Conservation (phyloP, 352 stramenopile genomes). For the Globisporangium cystogenes region DNA sequence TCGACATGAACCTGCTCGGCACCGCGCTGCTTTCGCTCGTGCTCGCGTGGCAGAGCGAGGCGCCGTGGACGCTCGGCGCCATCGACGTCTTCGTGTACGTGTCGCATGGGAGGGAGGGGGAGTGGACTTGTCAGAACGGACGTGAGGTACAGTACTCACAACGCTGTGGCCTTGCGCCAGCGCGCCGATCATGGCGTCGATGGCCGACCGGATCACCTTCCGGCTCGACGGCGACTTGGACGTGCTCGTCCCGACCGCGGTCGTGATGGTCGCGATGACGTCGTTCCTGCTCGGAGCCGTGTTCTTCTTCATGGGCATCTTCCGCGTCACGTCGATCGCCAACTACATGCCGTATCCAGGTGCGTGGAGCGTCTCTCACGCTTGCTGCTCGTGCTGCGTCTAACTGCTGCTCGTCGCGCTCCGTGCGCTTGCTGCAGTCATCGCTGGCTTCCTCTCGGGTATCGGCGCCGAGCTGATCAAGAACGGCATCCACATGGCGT, state of each 20-base stretch:
- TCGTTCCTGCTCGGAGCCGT: slow-evolving; percentile 56
- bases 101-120: background rate
- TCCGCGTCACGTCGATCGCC: slow-evolving; percentile 67
- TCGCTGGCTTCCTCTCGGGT: slow-evolving; percentile 74
- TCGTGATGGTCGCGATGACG: slow-evolving; percentile 68
- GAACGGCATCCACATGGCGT: slow-evolving; percentile 78
- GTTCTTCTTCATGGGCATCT: slow-evolving; percentile 65
- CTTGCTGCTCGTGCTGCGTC: no score
- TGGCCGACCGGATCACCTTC: slow-evolving; percentile 61
- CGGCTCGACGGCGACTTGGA: slow-evolving; percentile 56
- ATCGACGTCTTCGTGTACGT: slow-evolving; percentile 80
- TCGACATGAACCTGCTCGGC: slow-evolving; percentile 81
- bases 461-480: slow-evolving; percentile 75
- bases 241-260: slow-evolving; percentile 54
- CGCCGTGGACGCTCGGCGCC: slow-evolving; percentile 66
- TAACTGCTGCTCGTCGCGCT: background rate
- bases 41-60: slow-evolving; percentile 66
- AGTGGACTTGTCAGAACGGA: no score
- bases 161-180: no score
- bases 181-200: slow-evolving; percentile 66
- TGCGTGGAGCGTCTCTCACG: slow-evolving; percentile 10
- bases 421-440: slow-evolving; percentile 23
- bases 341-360: slow-evolving; percentile 84
- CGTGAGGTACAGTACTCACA: no score
- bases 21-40: slow-evolving; percentile 65